Percentiles rank a stretch among this genome's conserved stretches.
These are phyloP conservation scores for Metschnikowia anglica DNA, from an alignment of 805 yeast species.

Conservation along the genomic window DNA sequence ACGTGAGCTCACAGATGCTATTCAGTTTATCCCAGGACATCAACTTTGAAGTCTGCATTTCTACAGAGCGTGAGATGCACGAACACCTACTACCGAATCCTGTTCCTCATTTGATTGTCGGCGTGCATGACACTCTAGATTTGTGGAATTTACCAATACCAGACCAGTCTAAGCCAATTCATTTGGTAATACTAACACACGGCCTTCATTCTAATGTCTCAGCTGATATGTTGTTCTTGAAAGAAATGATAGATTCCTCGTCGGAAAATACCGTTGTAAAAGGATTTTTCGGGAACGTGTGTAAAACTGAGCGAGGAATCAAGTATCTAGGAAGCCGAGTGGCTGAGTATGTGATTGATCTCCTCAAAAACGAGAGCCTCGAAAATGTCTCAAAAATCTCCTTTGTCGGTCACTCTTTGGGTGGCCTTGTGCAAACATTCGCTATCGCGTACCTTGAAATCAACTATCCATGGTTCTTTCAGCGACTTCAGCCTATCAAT, in stretches of 20 bases:
- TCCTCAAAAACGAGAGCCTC: slow-evolving; percentile 44
- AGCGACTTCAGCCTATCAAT: slow-evolving; percentile 65
- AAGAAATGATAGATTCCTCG: slow-evolving; percentile 68
- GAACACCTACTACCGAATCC: slow-evolving; percentile 28
- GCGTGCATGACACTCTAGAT: slow-evolving; percentile 58
- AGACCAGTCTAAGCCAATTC: slow-evolving; percentile 55
- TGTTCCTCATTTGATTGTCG: slow-evolving; percentile 41
- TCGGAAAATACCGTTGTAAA: slow-evolving; percentile 73
- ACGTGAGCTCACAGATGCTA: slow-evolving; percentile 75
- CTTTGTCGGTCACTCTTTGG: slow-evolving; percentile 89
- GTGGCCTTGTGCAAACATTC: slow-evolving; percentile 89
- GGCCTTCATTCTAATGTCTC: slow-evolving; percentile 89
- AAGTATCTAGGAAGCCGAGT: slow-evolving; percentile 79
- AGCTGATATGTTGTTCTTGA: slow-evolving; percentile 85
- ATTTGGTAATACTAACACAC: slow-evolving; percentile 83
- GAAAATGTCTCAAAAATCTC: slow-evolving; percentile 61
- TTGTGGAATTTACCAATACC: slow-evolving; percentile 73
- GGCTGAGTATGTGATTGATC: slow-evolving; percentile 67
- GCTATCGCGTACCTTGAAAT: slow-evolving; percentile 77
- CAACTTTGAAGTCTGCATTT: slow-evolving; percentile 60
- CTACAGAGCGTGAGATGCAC: slow-evolving; percentile 20
- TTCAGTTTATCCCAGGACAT: slow-evolving; percentile 70
- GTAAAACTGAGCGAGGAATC: slow-evolving; percentile 87
- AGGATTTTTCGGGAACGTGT: slow-evolving; percentile 80
- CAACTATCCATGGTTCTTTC: slow-evolving; percentile 70